These are phyloP conservation scores for Rhododendron williamsianum DNA, from an alignment of 148 eudicot genomes.

Conservation along the genomic window DNA sequence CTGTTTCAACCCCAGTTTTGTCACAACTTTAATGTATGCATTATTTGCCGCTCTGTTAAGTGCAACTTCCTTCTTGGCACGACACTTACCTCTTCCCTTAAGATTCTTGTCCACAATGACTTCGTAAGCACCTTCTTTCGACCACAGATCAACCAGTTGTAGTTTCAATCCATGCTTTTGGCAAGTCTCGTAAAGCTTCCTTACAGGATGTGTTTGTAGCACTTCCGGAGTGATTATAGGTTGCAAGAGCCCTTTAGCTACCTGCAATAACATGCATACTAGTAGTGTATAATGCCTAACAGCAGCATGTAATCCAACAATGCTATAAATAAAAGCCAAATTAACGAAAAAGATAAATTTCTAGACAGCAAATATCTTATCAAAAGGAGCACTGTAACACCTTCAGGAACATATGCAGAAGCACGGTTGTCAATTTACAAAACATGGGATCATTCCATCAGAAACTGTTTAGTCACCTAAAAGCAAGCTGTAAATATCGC, in stretches of 20 bases:
- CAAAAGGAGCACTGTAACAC: background rate
- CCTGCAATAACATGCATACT: constrained; percentile 12
- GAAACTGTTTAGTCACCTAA: background rate
- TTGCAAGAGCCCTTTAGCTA: constrained; percentile 38
- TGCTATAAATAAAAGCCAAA: background rate
- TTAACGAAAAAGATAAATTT: background rate
- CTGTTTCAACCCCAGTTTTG: constrained; percentile 21
- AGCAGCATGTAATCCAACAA: background rate
- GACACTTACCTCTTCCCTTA: constrained; percentile 30
- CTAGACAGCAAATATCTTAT: background rate
- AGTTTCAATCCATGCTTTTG: constrained; percentile 38
- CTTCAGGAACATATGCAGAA: background rate
- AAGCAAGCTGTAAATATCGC: background rate
- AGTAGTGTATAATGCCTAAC: background rate
- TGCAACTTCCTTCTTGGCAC: constrained; percentile 42
- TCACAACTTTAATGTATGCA: constrained; percentile 33
- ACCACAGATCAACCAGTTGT: constrained; percentile 35
- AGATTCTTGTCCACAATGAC: constrained; percentile 32
- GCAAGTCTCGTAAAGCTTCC: constrained; percentile 41
- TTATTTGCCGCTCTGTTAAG: constrained; percentile 48
- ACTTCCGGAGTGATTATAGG: constrained; percentile 48
- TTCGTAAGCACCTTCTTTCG: constrained; percentile 26
- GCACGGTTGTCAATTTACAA: background rate
- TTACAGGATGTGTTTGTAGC: constrained; percentile 40
- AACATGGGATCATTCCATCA: background rate